Evolutionary conservation across 1,284 basidiomycete species (phyloP), one percentile per base, ranked within the genome.

Genomic region (Golubevia pallescens): DNA sequence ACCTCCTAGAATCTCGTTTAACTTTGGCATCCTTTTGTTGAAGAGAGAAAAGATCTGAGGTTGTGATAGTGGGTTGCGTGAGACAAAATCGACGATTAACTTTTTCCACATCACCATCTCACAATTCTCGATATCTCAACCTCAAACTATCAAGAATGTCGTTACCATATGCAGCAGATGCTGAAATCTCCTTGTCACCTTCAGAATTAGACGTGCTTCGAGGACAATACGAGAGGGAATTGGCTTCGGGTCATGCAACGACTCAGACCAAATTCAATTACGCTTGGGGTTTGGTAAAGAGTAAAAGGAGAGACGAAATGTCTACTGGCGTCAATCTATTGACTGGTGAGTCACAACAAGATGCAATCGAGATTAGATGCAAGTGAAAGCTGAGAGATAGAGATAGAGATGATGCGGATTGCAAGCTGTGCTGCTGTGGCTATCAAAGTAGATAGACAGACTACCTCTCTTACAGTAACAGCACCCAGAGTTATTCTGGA

Each of bases 201-300:
- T 93, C 96, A 74, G 95, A 97, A 87, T 89, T 97, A 32, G 91
- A 94, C 87, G 94, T 95, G 66, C 88, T 97, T 56, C 88, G 91
- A 65, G 82, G 90, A 66, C 95, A 97, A 84, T 96, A 96, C 87
- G 90, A 94, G 88, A 93, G 91, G 86, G 95, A 98, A 86, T 88
- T 91, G 28, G 87, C 90, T 1, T 91, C 73, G 13, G 90, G 91
- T 52, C 94, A 97, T 86, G 90, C 97, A 65, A 94, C 94, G 2
- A 90, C 93, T 1, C 97, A 99, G 88, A 96, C 94, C 61, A 97
- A 95, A 87, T 99, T 99, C 89, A 99, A 99, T 88, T 96, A 93
- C 86, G 93, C 95, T 69, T 95, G 94, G 94, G 96, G 95, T 3
- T 88, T 97, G 34, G 80, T 84, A 64, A 83, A 83, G 71, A 75